Conservation (phyloP, 257 asterid genomes). For the Fraxinus excelsior region DNA sequence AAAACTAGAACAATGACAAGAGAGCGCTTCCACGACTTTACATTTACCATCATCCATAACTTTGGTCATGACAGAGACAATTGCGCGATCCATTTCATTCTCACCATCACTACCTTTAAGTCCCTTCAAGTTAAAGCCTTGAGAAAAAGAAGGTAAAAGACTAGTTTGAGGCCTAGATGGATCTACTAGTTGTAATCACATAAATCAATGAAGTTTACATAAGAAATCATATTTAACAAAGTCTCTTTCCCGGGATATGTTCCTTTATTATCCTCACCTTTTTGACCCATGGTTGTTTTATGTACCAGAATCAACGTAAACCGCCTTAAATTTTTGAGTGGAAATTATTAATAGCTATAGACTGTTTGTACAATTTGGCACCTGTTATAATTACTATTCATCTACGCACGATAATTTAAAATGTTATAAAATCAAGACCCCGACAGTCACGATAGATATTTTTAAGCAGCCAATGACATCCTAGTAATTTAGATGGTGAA, state of each 20-base stretch:
- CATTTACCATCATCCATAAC: too few species aligned
- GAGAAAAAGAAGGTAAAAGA: background rate
- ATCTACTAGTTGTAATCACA: background rate
- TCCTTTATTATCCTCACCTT: background rate
- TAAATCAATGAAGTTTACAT: background rate
- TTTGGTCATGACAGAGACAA: too few species aligned
- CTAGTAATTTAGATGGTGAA: background rate
- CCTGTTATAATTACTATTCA: too few species aligned
- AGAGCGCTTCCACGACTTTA: too few species aligned
- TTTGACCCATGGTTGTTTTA: too few species aligned
- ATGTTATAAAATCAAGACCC: background rate
- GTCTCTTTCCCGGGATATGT: background rate
- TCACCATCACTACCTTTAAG: too few species aligned
- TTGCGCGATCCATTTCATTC: too few species aligned
- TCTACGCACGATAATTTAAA: too few species aligned
- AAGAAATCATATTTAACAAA: background rate
- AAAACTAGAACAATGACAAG: too few species aligned
- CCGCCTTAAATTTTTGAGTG: background rate
- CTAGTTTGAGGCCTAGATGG: conserved; percentile 5
- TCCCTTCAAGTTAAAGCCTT: background rate
- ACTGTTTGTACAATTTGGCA: too few species aligned
- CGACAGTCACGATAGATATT: conserved; percentile 3
- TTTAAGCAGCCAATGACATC: conserved; percentile 2
- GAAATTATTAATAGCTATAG: too few species aligned
- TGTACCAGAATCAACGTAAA: background rate